Base-by-base conservation (phyloP, 108 stramenopile genomes). In the Nitzschia palea region DNA sequence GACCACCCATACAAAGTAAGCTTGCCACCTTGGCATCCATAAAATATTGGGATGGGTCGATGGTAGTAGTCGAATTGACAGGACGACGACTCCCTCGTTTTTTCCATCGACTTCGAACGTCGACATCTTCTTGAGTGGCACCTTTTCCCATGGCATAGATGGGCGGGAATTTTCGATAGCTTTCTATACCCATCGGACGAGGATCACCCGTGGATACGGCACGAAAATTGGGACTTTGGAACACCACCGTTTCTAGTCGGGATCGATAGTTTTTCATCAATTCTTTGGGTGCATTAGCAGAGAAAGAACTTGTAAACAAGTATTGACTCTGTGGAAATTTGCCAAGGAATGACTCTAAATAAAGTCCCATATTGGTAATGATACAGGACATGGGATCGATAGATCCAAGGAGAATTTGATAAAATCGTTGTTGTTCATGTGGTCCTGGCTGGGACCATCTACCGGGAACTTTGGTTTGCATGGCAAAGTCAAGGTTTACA, bases 361-460 rank as follows among this genome's bases (percentile, higher is more conserved):
- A 42, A 42, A 42, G 8, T 42, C 10, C 8, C 40, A 42, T 12
- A 8, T 12, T 42, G 40, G 14, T 42, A 8, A 42, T 18, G 14
- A 20, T 43, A 53, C 65, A 65, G 28, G 20, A 65, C 15, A 27
- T 15, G 18, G 65, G 9, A 59, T 68, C 55, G 4, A 57, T 17
- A 43, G 67, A 17, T 15, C 55, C 67, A 23, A 68, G 17, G 5
- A 68, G n/a, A 29, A 68, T 47, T 32, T 68, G 67, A 14, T 18
- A 9, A 25, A 34, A 55, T 23, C 44, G 14, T 23, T 57, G 34
- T 37, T 34, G 40, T 68, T 68, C 67, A 4, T 68, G 55, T 22
- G 17, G 10, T 4, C 55, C 67, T 37, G 55, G 55, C 23, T 68
- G 55, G 20, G 67, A 68, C 67, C 67, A 68, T 17, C 12, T 17